Percentiles rank a stretch among this genome's conserved stretches.
phyloP scores from a whole-genome alignment of 495 filamentous ascomycete species.

The Penicillium dipodomyicola region DNA sequence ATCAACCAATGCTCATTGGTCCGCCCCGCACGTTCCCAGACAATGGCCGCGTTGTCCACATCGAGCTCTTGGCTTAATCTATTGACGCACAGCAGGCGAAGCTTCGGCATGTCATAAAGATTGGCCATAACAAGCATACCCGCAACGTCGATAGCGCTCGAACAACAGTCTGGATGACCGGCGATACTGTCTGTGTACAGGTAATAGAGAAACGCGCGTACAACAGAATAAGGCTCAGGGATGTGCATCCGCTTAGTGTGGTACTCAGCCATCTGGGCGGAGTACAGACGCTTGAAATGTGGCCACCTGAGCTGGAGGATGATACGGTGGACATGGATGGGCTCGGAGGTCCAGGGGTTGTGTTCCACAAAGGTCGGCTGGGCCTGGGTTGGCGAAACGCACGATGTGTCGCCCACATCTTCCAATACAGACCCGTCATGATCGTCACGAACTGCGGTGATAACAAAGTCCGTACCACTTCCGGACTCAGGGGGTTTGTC shows the following conservation, averaged over 20 bases:
- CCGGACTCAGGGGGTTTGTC: conserved; percentile 73
- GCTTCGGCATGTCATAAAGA: conserved; percentile 91
- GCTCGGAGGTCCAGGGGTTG: conserved; percentile 66
- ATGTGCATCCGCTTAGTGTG: conserved; percentile 97
- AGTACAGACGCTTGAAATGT: conserved; percentile 87
- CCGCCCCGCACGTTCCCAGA: conserved; percentile 89
- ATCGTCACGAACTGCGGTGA: conserved; percentile 75
- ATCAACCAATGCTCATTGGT: conserved; percentile 92
- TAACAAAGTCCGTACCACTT: conserved; percentile 79
- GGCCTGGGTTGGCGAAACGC: conserved; percentile 33
- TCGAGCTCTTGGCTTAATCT: conserved; percentile 85
- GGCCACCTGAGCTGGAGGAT: conserved; percentile 95
- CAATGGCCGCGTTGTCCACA: conserved; percentile 88
- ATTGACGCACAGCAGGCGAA: conserved; percentile 85
- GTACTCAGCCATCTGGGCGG: conserved; percentile 93
- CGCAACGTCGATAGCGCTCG: conserved; percentile 80
- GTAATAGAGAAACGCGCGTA: conserved; percentile 92
- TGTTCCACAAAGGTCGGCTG: conserved; percentile 61
- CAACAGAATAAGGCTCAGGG: conserved; percentile 90
- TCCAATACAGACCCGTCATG: conserved; percentile 54
- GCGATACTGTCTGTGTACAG: conserved; percentile 93
- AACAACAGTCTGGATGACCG: conserved; percentile 58
- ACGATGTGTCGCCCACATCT: conserved; percentile 47
- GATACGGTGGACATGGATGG: conserved; percentile 87
- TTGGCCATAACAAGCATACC: conserved; percentile 98